A percentile compares a stretch with the other conserved stretches of the same genome.
phyloP scores from a whole-genome alignment of 2,329 filamentous ascomycete genomes.

The Paraphoma sp. region DNA sequence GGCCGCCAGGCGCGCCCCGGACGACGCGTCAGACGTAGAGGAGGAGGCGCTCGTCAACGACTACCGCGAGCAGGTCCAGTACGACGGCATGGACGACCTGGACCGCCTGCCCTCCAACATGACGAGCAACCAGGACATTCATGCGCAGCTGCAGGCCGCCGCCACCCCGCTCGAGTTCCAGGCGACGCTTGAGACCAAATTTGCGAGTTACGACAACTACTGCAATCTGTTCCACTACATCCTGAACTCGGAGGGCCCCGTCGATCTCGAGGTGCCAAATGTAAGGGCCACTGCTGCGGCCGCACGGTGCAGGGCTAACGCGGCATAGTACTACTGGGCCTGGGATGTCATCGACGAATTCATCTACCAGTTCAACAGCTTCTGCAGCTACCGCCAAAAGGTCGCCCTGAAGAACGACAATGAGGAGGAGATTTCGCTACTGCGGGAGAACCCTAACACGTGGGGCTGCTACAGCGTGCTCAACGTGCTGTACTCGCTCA shows the following conservation, averaged over 20 bases:
- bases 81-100: conserved; percentile 83
- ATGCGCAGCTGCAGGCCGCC: conserved; percentile 87
- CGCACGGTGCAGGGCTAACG: conserved; percentile 16
- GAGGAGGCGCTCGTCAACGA: conserved; percentile 96
- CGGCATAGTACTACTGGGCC: conserved; percentile 89
- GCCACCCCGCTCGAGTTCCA: conserved; percentile 96
- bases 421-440: conserved; percentile 88
- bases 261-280: conserved; percentile 94
- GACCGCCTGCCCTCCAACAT: conserved; percentile 66
- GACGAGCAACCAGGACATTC: conserved; percentile 85
- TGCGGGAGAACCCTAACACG: conserved; percentile 96
- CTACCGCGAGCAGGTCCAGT: conserved; percentile 93
- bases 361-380: conserved; percentile 99
- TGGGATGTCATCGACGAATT: conserved; percentile 99
- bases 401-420: conserved; percentile 83
- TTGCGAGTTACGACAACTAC: conserved; percentile 98
- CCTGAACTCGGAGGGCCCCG: conserved; percentile 97
- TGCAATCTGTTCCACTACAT: conserved; percentile 99
- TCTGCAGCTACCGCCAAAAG: conserved; percentile 94
- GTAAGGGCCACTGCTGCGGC: conserved; percentile 64
- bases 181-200: conserved; percentile 94
- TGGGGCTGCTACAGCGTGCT: conserved; percentile 99
- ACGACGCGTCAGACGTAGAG: conserved; percentile 91
- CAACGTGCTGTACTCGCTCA: conserved; percentile 98
- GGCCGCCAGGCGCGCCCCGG: conserved; percentile 49